These are phyloP conservation scores for Aspergillus fijiensis DNA, from an alignment of 2,329 filamentous ascomycete genomes.

Conservation along the genomic window DNA sequence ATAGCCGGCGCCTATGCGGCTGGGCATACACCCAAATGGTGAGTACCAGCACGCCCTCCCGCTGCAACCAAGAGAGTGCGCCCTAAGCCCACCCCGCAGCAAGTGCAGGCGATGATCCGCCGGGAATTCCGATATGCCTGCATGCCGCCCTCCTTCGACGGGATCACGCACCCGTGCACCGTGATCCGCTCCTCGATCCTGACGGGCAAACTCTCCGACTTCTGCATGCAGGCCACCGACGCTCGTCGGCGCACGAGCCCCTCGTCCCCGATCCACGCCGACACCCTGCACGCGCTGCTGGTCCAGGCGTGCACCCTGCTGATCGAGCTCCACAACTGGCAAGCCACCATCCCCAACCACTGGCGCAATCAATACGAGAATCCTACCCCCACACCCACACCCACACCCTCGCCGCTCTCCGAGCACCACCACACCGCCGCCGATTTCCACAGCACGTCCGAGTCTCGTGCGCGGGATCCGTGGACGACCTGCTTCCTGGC, in stretches of 20 bases:
- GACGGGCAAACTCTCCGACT: conserved; percentile 1
- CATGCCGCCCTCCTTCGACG: neutral
- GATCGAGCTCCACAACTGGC: neutral
- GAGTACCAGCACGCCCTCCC: neutral
- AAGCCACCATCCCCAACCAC: neutral
- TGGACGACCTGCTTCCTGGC: conserved; percentile 2
- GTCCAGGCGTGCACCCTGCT: neutral
- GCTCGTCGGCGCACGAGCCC: neutral
- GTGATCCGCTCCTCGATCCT: neutral
- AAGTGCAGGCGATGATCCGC: conserved; percentile 1
- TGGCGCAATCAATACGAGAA: neutral
- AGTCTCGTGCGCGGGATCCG: neutral
- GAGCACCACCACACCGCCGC: neutral
- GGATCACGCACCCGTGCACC: neutral
- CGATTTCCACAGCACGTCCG: too few relatives aligned
- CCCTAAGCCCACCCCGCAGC: neutral
- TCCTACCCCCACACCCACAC: too few relatives aligned
- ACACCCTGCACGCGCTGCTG: neutral
- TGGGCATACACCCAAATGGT: conserved; percentile 4
- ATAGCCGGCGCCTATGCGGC: neutral
- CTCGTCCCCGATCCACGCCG: neutral
- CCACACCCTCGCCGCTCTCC: too few relatives aligned
- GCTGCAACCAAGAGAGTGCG: neutral
- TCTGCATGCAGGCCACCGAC: neutral
- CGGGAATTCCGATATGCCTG: neutral